Evolutionary conservation across 192 early-diverging fungal species (phyloP).

Genomic region (Gigaspora rosea): DNA sequence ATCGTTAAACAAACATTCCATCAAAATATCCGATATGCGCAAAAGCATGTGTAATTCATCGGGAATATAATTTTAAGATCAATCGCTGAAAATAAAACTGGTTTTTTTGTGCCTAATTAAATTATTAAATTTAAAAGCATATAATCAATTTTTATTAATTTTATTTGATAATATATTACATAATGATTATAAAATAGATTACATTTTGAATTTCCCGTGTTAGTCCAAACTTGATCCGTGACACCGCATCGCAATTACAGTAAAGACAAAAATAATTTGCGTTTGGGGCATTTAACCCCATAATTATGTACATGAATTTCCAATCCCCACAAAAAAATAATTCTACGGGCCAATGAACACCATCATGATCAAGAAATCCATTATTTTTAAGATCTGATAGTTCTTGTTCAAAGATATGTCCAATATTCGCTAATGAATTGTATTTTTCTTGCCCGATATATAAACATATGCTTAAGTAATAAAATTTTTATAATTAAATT

Average conservation of each 20-base stretch:
- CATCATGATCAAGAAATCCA: no score
- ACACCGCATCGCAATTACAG: neutral
- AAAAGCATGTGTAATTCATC: neutral
- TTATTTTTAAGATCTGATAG: no score
- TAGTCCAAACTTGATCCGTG: neutral
- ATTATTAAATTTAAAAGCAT: no score
- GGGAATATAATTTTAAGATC: neutral
- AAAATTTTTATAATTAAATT: neutral
- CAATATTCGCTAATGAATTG: neutral
- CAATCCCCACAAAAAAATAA: no score
- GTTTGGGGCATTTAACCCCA: neutral
- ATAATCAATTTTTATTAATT: no score
- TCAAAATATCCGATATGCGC: no score
- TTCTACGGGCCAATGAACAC: no score
- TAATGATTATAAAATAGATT: no score
- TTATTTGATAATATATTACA: no score
- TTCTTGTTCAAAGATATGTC: no score
- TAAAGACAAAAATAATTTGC: slow-evolving; percentile 1
- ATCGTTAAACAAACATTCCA: no score
- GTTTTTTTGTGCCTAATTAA: neutral
- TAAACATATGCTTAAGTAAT: neutral
- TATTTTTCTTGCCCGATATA: neutral
- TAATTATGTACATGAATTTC: slow-evolving; percentile 9
- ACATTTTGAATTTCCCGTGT: no score
- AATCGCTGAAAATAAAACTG: neutral